A percentile compares a stretch with the other conserved stretches of the same genome.
Evolutionary conservation across 768 basidiomycete genomes (phyloP).

Genomic region (Piloderma croceum): DNA sequence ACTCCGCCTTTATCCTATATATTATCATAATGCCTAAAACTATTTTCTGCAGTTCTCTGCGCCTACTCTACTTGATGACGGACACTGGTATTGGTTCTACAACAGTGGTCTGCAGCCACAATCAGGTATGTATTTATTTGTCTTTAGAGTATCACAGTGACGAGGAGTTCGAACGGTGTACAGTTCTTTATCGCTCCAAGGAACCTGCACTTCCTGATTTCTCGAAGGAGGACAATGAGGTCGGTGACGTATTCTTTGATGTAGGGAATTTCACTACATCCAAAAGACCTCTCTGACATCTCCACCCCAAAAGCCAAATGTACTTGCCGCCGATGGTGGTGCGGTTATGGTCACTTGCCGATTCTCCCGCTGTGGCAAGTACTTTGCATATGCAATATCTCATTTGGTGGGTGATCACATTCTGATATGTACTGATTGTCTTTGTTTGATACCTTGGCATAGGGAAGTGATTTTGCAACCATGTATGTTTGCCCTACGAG

Average conservation of each 20-base stretch:
- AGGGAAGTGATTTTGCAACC: slow-evolving; percentile 73
- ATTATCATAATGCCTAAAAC: neutral
- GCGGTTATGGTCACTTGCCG: slow-evolving; percentile 52
- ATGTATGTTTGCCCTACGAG: slow-evolving; percentile 62
- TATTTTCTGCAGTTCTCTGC: slow-evolving; percentile 48
- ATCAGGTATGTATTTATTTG: slow-evolving; percentile 26
- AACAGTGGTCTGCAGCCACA: slow-evolving; percentile 77
- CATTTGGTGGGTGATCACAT: slow-evolving; percentile 45
- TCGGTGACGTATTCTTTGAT: slow-evolving; percentile 76
- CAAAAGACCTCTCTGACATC: no score
- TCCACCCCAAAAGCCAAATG: slow-evolving; percentile 48
- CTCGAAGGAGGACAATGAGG: slow-evolving; percentile 36
- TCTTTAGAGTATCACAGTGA: no score
- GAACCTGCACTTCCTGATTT: slow-evolving; percentile 50
- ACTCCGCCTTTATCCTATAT: slow-evolving; percentile 6
- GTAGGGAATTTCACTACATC: no score
- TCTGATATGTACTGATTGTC: slow-evolving; percentile 2
- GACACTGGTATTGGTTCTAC: slow-evolving; percentile 76
- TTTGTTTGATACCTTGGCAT: no score
- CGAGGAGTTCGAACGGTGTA: no score
- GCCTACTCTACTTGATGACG: slow-evolving; percentile 57
- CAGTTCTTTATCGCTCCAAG: slow-evolving; percentile 60
- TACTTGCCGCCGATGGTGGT: slow-evolving; percentile 67
- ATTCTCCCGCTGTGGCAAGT: slow-evolving; percentile 63
- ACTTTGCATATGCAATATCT: slow-evolving; percentile 71